Percentiles rank a stretch among this genome's conserved stretches.
Conservation (phyloP, 192 early-diverging fungal species). For the Linnemannia schmuckeri region DNA sequence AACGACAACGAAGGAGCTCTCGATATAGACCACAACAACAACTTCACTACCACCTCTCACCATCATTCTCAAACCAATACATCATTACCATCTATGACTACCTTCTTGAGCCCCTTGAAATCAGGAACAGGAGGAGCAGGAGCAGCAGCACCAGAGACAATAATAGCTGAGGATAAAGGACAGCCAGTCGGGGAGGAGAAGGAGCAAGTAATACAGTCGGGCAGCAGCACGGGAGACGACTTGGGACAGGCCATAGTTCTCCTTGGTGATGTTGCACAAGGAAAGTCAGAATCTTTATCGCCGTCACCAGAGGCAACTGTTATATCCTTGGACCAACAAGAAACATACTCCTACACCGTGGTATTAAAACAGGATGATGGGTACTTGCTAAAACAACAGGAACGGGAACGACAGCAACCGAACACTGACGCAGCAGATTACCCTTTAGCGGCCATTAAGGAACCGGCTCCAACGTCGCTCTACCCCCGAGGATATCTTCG, state of each 20-base stretch:
- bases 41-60: not conserved
- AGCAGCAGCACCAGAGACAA: not conserved
- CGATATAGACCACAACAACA: constrained; percentile 1
- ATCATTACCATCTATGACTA: constrained; percentile 11
- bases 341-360: not conserved
- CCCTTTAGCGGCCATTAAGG: not conserved
- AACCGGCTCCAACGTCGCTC: not conserved
- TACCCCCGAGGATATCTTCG: constrained; percentile 8
- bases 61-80: not conserved
- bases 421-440: not conserved
- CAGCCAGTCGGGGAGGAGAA: not conserved
- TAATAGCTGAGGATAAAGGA: not conserved
- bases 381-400: not conserved
- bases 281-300: not conserved
- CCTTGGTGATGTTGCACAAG: constrained; percentile 5
- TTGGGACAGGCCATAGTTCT: constrained; percentile 12
- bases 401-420: not conserved
- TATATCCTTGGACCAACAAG: not conserved
- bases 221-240: not conserved
- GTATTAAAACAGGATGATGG: not conserved
- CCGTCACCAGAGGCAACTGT: not conserved
- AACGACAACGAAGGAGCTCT: constrained; percentile 9
- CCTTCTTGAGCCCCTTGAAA: constrained; percentile 21
- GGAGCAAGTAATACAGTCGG: not conserved
- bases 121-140: constrained; percentile 12